These are phyloP conservation scores for Sordariomycetes sp. DNA, from an alignment of 2,329 filamentous ascomycete genomes.

Conservation along the genomic window DNA sequence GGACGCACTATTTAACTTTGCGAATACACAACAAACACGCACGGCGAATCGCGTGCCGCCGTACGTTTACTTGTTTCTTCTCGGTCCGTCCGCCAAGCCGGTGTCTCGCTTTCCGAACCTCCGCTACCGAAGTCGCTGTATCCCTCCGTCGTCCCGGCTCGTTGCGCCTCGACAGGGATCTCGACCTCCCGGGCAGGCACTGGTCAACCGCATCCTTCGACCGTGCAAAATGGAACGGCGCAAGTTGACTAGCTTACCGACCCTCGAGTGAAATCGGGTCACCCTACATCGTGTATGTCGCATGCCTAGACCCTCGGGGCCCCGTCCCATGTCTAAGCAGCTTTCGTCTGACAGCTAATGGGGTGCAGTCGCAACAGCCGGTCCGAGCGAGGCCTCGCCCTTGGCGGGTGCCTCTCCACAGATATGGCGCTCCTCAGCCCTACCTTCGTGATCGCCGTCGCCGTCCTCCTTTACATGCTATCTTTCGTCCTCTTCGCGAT, in stretches of 20 bases:
- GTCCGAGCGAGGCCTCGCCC: not conserved
- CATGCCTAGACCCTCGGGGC: not conserved
- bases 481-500: constrained; percentile 92
- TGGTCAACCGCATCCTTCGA: not conserved
- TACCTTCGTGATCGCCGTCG: constrained; percentile 74
- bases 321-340: not conserved
- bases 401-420: not conserved
- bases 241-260: not conserved
- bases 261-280: not conserved
- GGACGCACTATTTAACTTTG: not conserved
- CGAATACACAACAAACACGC: not conserved
- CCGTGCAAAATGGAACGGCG: not conserved
- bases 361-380: not conserved
- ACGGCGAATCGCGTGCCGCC: not conserved
- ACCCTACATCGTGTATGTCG: not conserved
- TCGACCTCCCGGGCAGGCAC: not conserved
- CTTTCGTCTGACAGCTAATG: not conserved
- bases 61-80: not conserved
- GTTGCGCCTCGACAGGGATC: not conserved
- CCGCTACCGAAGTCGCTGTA: not conserved
- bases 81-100: not conserved
- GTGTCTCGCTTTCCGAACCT: not conserved
- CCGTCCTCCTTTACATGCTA: constrained; percentile 77
- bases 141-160: not conserved
- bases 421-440: constrained; percentile 56